Percentiles rank a stretch among this genome's conserved stretches.
phyloP scores from a whole-genome alignment of 2,329 filamentous ascomycete genomes.

The Calonectria leucothoes region DNA sequence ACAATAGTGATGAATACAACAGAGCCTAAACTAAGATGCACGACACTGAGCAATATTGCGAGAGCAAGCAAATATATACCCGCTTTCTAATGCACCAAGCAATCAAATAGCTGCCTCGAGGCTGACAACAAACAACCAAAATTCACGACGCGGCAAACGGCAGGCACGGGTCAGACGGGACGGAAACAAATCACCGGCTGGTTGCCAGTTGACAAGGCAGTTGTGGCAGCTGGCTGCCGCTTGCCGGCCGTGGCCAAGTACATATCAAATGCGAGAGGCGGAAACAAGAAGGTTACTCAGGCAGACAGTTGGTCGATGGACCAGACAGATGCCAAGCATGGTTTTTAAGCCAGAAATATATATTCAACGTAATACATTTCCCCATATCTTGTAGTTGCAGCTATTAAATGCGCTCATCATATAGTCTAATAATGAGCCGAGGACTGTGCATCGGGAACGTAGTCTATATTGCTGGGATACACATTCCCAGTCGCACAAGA shows the following conservation, averaged over 20 bases:
- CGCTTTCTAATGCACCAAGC: neutral
- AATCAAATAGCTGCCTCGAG: neutral
- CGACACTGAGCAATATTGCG: neutral
- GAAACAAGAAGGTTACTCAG: neutral
- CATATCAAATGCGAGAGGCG: neutral
- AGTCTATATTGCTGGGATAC: neutral
- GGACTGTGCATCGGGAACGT: neutral
- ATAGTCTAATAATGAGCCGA: neutral
- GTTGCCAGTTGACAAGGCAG: neutral
- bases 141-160: neutral
- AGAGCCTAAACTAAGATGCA: neutral
- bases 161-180: conserved; percentile 2
- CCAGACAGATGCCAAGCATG: no score
- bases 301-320: neutral
- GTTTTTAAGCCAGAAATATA: neutral
- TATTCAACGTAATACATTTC: neutral
- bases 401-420: neutral
- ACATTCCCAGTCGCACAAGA: neutral
- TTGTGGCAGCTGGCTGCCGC: conserved; percentile 2
- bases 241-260: neutral
- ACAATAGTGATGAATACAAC: neutral
- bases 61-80: neutral
- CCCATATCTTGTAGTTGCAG: neutral
- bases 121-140: neutral
- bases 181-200: neutral